Evolutionary conservation across 805 yeast genomes (phyloP).

Genomic region (Debaryomyces tyrocola): DNA sequence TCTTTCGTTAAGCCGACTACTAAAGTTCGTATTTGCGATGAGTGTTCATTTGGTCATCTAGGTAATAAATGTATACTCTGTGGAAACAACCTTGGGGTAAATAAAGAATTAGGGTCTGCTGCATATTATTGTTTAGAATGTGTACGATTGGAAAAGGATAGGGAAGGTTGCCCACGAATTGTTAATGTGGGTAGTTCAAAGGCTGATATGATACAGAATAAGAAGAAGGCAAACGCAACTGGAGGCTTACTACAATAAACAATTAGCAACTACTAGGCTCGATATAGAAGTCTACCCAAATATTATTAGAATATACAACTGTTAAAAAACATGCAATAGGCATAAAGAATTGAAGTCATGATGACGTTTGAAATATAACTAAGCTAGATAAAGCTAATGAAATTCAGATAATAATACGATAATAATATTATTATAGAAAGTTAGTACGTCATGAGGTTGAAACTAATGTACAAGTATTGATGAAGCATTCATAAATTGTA

Average conservation of each 20-base stretch:
- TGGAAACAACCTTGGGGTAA: conserved; percentile 60
- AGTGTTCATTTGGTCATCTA: conserved; percentile 73
- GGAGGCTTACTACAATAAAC: background rate
- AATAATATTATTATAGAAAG: too few species aligned
- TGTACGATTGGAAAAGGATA: conserved; percentile 69
- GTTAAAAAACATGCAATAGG: background rate
- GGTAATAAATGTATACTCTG: conserved; percentile 77
- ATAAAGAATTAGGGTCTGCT: conserved; percentile 32
- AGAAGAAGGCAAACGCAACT: conserved; percentile 27
- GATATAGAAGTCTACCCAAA: background rate
- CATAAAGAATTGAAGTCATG: background rate
- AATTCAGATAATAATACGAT: too few species aligned
- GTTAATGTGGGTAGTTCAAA: conserved; percentile 77
- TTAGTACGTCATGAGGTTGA: background rate
- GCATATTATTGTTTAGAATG: conserved; percentile 89
- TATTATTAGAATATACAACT: background rate
- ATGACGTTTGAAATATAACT: background rate
- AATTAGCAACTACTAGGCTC: too few species aligned
- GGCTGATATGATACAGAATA: conserved; percentile 64
- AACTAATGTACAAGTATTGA: background rate
- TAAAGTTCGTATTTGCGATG: conserved; percentile 75
- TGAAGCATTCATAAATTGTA: background rate
- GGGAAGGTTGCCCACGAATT: conserved; percentile 92
- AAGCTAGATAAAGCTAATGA: too few species aligned
- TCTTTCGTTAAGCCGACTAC: conserved; percentile 73